Percentiles rank a stretch among this genome's conserved stretches.
phyloP scores from a whole-genome alignment of 768 basidiomycete species.

The Coprinopsis cinerea region DNA sequence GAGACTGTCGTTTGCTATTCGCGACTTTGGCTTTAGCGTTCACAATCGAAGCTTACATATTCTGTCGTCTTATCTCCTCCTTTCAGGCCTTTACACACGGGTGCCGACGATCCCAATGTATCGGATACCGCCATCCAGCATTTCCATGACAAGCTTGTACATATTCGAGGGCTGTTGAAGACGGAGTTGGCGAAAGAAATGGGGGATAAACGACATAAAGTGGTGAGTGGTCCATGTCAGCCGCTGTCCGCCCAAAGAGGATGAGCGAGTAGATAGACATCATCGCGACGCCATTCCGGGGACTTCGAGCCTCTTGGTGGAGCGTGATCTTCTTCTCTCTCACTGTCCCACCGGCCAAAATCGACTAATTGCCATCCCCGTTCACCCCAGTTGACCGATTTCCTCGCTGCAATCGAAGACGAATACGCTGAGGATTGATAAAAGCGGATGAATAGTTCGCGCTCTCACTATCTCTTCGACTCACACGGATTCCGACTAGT shows the following conservation, averaged over 20 bases:
- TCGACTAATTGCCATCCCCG: not conserved
- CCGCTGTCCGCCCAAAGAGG: no score
- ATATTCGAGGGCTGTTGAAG: constrained; percentile 70
- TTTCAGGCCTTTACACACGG: constrained; percentile 39
- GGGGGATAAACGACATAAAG: constrained; percentile 65
- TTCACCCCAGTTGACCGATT: constrained; percentile 67
- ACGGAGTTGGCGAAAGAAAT: constrained; percentile 63
- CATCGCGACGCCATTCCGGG: no score
- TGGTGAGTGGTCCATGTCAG: no score
- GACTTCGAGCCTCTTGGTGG: no score
- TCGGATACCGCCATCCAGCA: constrained; percentile 64
- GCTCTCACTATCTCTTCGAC: no score
- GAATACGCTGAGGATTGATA: constrained; percentile 42
- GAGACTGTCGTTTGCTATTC: no score
- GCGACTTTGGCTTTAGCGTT: no score
- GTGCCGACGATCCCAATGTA: constrained; percentile 38
- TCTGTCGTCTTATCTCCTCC: constrained; percentile 7
- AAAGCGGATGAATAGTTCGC: no score
- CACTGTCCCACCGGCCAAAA: no score
- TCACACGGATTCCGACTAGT: no score
- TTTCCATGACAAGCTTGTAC: constrained; percentile 81
- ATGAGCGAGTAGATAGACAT: no score
- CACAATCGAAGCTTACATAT: constrained; percentile 7
- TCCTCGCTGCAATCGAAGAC: constrained; percentile 51
- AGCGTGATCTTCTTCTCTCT: no score